Conservation (phyloP, 2,329 filamentous ascomycete genomes). For the Botrytis paeoniae region DNA sequence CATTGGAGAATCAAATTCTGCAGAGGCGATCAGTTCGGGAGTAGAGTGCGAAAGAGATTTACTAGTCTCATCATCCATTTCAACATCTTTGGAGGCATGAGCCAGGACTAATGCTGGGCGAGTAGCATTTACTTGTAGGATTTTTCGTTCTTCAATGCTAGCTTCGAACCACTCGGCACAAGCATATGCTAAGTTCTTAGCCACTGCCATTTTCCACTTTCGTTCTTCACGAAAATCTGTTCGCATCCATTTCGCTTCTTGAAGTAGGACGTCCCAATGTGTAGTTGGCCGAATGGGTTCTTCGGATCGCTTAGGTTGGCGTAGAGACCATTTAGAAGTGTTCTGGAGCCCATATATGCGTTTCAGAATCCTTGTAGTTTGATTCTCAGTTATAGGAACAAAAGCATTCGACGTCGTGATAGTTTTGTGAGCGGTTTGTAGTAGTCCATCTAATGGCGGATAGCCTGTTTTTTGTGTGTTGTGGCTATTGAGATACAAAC, state of each 20-base stretch:
- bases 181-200: constrained; percentile 74
- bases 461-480: constrained; percentile 60
- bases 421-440: constrained; percentile 84
- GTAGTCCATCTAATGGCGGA: constrained; percentile 65
- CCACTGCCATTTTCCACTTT: constrained; percentile 86
- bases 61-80: constrained; percentile 35
- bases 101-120: constrained; percentile 40
- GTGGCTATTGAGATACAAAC: constrained; percentile 55
- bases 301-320: constrained; percentile 79
- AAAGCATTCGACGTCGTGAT: constrained; percentile 82
- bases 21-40: constrained; percentile 65
- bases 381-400: constrained; percentile 78
- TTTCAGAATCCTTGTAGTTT: constrained; percentile 81
- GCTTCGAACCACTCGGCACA: constrained; percentile 80
- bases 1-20: constrained; percentile 55
- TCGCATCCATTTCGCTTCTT: constrained; percentile 97
- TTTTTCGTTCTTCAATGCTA: constrained; percentile 57
- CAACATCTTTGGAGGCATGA: constrained; percentile 36
- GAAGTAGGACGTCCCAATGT: constrained; percentile 82
- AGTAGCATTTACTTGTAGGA: constrained; percentile 65
- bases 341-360: constrained; percentile 89
- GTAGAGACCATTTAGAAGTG: constrained; percentile 85
- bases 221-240: constrained; percentile 93
- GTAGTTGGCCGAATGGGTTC: constrained; percentile 75
- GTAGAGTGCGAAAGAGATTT: constrained; percentile 48